Conservation (phyloP, 208 protist species). For the Trypanosomatidae sp. region DNA sequence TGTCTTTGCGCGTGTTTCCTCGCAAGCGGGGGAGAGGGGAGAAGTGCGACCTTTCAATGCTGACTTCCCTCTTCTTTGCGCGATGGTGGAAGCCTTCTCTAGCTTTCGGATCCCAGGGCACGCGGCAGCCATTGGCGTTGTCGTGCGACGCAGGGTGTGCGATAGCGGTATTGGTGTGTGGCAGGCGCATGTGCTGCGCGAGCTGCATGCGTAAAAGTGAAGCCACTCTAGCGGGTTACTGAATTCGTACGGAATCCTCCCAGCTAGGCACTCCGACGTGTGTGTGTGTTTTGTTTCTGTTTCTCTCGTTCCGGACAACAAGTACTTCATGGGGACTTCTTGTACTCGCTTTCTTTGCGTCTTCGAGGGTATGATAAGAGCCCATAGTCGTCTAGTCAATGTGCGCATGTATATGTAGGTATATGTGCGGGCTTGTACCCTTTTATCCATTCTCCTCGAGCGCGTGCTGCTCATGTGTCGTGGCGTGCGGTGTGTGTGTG, state of each 20-base stretch:
- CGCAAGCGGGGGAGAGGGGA: neutral
- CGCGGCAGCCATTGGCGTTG: neutral
- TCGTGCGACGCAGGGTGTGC: neutral
- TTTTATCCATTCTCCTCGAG: no score
- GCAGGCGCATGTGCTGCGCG: neutral
- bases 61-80: neutral
- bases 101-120: neutral
- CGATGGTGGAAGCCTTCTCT: neutral
- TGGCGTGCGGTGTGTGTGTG: neutral
- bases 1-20: neutral
- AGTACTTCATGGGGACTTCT: neutral
- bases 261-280: neutral
- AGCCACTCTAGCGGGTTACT: no score
- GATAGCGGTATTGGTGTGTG: neutral
- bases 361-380: neutral
- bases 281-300: neutral
- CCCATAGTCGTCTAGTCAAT: neutral
- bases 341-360: neutral
- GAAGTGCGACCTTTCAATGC: neutral
- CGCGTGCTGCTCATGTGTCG: neutral
- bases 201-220: neutral
- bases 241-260: neutral
- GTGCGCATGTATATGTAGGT: neutral
- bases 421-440: no score
- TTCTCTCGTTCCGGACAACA: neutral